phyloP scores from a whole-genome alignment of 306 rosid genomes.

The Corylus heterophylla region DNA sequence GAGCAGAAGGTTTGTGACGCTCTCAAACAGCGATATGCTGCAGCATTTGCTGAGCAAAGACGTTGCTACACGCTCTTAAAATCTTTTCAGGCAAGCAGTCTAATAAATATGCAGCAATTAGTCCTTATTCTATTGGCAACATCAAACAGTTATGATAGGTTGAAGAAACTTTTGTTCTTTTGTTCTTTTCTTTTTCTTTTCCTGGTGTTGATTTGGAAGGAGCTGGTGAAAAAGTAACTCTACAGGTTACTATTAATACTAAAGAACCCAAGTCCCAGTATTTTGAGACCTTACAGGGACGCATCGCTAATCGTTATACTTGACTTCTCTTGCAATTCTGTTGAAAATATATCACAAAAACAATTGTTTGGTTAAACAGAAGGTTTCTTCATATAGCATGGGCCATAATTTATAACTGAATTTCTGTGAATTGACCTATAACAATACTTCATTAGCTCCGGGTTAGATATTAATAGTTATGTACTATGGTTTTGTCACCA shows the following conservation, averaged over 20 bases:
- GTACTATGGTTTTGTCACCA: background rate
- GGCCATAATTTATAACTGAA: background rate
- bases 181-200: background rate
- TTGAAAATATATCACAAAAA: no score
- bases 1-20: constrained; percentile 59
- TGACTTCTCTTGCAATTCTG: background rate
- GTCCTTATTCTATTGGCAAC: background rate
- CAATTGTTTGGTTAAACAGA: background rate
- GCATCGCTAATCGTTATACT: background rate
- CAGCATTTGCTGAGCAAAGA: constrained; percentile 61
- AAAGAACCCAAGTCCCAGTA: background rate
- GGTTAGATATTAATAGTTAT: background rate
- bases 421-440: background rate
- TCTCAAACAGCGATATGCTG: constrained; percentile 57
- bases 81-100: constrained; percentile 68
- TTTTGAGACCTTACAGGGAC: background rate
- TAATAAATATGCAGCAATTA: constrained; percentile 3
- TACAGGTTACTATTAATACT: background rate
- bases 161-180: background rate
- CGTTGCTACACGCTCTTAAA: constrained; percentile 67
- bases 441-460: background rate
- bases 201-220: background rate
- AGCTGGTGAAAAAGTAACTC: background rate
- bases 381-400: background rate
- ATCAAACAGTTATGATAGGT: background rate